Base-by-base conservation (phyloP, 2,329 filamentous ascomycete species). In the Sclerotiophoma versabilis region DNA sequence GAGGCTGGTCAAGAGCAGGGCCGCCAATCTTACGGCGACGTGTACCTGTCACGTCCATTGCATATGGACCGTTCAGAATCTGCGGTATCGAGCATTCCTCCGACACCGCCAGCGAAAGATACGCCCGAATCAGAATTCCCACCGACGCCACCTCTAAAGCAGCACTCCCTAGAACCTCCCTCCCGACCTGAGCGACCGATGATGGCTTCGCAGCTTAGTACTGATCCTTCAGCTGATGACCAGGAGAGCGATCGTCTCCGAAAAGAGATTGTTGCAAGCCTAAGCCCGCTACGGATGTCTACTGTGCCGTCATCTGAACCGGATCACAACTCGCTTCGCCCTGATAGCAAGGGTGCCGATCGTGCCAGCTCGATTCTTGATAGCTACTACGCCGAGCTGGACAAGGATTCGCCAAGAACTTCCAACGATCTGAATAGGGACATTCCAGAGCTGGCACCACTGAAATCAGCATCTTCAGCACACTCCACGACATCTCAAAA, bases 191-290 rank as follows among this genome's bases (percentile, higher is more conserved):
- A 64, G 19, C 64, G 69, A 9, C 71, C 71, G 9, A 42, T 54
- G 10, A 64, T 74, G 32, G 42, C 71, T 20, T 60, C 68, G 15
- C 68, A 75, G 38, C 52, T 80, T 41, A 84, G 81, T 64, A 83
- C 81, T 0, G 79, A 80, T 9, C 80, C 80, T 7, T 77, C 76
- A 7, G 81, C 82, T 0, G 81, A 85, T 25, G 79, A 87, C 54
- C 84, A 87, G 60, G 89, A 92, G 65, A 92, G 84, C 64, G 90
- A 93, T 60, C 80, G 84, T 50, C 72, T 93, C 39, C 82, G 86
- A 23, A 87, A 91, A 54, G 90, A 93, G 64, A 93, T 93, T 49
- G 85, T 91, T 47, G 85, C 84, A 53, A 89, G 86, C 34, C 77
- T 93, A 2, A 69, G 54, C 32, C 71, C 87, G 0, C 69, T 77